These are phyloP conservation scores for Ustilago shanxiensis DNA, from an alignment of 1,284 basidiomycete genomes.

Conservation along the genomic window DNA sequence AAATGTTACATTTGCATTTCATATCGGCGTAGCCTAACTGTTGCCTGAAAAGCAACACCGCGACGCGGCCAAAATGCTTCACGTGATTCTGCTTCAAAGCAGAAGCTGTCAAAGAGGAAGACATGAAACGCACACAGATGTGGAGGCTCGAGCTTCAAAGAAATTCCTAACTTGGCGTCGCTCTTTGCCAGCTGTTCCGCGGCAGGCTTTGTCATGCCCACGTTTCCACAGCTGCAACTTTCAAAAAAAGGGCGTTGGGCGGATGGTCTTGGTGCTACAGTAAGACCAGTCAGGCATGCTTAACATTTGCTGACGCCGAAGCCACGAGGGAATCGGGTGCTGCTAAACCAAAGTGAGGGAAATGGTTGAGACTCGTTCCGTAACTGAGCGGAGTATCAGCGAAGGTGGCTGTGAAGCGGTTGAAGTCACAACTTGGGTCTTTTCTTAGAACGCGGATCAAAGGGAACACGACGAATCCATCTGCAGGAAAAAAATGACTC, in stretches of 20 bases:
- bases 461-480: background rate
- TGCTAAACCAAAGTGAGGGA: background rate
- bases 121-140: background rate
- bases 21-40: background rate
- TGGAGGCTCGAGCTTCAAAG: slow-evolving; percentile 27
- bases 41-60: slow-evolving; percentile 32
- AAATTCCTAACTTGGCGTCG: slow-evolving; percentile 9
- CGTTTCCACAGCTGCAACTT: background rate
- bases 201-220: slow-evolving; percentile 23
- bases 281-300: background rate
- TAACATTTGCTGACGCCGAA: background rate
- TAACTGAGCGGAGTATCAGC: background rate
- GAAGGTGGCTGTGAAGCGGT: slow-evolving; percentile 2
- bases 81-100: slow-evolving; percentile 41
- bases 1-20: slow-evolving; percentile 20
- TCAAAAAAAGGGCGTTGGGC: background rate
- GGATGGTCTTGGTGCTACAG: background rate
- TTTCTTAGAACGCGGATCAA: slow-evolving; percentile 7
- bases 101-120: background rate
- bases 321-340: background rate
- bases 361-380: background rate
- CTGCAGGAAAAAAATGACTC: background rate
- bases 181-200: background rate
- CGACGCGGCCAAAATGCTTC: slow-evolving; percentile 39
- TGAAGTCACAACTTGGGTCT: background rate